Evolutionary conservation across 2,329 filamentous ascomycete species (phyloP).

Genomic region (Albophoma yamanashiensis): DNA sequence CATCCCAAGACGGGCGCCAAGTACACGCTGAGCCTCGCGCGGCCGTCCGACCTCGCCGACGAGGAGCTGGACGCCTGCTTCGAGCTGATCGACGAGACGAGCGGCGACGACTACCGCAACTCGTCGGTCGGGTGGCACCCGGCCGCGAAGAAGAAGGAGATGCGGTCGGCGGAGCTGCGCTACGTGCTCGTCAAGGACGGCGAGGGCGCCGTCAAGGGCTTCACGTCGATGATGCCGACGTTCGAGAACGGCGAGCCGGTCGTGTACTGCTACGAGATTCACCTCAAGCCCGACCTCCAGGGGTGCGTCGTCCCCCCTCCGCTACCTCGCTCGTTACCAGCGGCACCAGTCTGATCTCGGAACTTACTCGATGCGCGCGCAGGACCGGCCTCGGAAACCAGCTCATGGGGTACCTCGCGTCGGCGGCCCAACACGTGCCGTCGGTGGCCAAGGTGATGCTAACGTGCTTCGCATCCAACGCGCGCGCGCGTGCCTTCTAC

Average conservation of each 20-base stretch:
- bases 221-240: constrained; percentile 62
- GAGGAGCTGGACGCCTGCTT: constrained; percentile 43
- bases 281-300: constrained; percentile 46
- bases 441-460: constrained; percentile 59
- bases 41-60: constrained; percentile 24
- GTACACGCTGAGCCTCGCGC: constrained; percentile 34
- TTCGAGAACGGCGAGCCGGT: constrained; percentile 56
- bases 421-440: constrained; percentile 40
- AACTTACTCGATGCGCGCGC: background rate
- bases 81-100: constrained; percentile 50
- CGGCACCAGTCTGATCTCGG: background rate
- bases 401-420: constrained; percentile 46
- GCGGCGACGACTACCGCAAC: constrained; percentile 49
- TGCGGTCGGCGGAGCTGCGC: constrained; percentile 55
- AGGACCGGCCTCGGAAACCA: constrained; percentile 53
- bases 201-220: constrained; percentile 31
- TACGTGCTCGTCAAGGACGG: constrained; percentile 50
- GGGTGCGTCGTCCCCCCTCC: constrained; percentile 36
- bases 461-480: constrained; percentile 58
- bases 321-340: too few relatives aligned
- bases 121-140: constrained; percentile 56
- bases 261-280: constrained; percentile 71
- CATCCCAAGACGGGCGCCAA: constrained; percentile 32
- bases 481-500: constrained; percentile 49
- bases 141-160: constrained; percentile 51